phyloP scores from a whole-genome alignment of 345 rosid genomes.

The Populus davidiana region DNA sequence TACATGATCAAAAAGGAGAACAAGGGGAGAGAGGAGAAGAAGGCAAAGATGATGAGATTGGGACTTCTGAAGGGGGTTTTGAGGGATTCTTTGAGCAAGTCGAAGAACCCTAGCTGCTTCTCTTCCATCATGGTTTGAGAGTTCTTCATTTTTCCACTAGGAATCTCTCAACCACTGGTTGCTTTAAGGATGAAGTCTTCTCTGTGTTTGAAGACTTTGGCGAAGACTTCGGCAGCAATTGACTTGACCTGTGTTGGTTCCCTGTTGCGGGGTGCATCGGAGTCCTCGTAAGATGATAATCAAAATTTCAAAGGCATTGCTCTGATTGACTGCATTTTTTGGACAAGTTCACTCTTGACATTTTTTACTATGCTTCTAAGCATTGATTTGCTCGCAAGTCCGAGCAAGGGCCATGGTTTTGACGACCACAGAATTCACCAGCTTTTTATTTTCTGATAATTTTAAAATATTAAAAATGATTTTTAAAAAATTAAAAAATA shows the following conservation, averaged over 20 bases:
- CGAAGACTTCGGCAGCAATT: not conserved
- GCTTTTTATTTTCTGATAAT: too few species aligned
- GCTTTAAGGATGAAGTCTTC: not conserved
- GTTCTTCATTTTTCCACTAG: conserved; percentile 1
- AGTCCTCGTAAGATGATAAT: too few species aligned
- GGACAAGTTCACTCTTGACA: too few species aligned
- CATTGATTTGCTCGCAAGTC: too few species aligned
- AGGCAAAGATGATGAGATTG: conserved; percentile 23
- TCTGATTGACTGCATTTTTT: too few species aligned
- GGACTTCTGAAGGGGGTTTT: conserved; percentile 20
- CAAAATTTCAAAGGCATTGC: too few species aligned
- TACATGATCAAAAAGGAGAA: conserved; percentile 23
- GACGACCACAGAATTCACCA: too few species aligned
- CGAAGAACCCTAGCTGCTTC: conserved; percentile 14
- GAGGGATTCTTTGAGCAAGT: conserved; percentile 18
- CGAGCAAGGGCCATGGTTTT: too few species aligned
- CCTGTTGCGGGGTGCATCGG: not conserved
- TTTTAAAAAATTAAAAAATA: too few species aligned
- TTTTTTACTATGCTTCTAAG: too few species aligned
- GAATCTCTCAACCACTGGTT: not conserved
- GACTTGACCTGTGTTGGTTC: not conserved
- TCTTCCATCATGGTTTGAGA: conserved; percentile 4
- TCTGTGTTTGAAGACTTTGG: not conserved
- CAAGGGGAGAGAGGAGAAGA: conserved; percentile 27
- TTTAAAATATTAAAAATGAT: too few species aligned